A percentile compares a stretch with the other conserved stretches of the same genome.
Conservation (phyloP, 129 eudicot genomes). For the Dittrichia graveolens region DNA sequence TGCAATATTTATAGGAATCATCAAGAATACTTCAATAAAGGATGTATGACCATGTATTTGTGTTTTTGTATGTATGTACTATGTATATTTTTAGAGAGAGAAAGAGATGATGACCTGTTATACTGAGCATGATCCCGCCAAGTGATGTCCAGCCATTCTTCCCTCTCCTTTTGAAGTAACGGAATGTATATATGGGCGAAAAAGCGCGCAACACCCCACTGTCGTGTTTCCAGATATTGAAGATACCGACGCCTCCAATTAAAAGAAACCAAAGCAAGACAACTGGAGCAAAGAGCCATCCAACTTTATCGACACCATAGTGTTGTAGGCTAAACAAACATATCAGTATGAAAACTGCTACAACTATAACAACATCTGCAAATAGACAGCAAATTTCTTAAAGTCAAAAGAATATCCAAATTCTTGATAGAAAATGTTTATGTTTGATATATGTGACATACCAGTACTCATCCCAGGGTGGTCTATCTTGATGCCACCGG, state of each 20-base stretch:
- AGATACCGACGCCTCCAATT: slow-evolving; percentile 77
- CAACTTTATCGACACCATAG: slow-evolving; percentile 85
- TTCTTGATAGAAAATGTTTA: slow-evolving; percentile 8
- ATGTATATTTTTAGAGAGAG: background rate
- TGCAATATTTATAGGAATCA: slow-evolving; percentile 37
- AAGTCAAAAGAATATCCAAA: background rate
- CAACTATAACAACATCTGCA: slow-evolving; percentile 88
- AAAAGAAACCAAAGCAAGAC: slow-evolving; percentile 83
- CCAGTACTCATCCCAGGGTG: slow-evolving; percentile 87
- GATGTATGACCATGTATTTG: background rate
- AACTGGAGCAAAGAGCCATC: slow-evolving; percentile 86
- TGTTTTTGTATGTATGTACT: background rate
- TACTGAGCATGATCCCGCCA: slow-evolving; percentile 89
- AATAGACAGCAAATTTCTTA: background rate
- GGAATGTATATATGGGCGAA: slow-evolving; percentile 69
- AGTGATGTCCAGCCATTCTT: slow-evolving; percentile 73
- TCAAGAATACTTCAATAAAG: slow-evolving; percentile 19
- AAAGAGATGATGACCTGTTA: slow-evolving; percentile 59
- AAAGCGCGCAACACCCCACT: slow-evolving; percentile 65
- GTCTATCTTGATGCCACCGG: slow-evolving; percentile 97
- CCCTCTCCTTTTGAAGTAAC: slow-evolving; percentile 65
- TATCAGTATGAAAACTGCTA: slow-evolving; percentile 68
- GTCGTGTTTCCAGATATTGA: slow-evolving; percentile 66
- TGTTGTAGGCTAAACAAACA: slow-evolving; percentile 84
- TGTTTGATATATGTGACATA: slow-evolving; percentile 31